Evolutionary conservation across 2,329 filamentous ascomycete genomes (phyloP).

Genomic region (Cladosporium sp.): DNA sequence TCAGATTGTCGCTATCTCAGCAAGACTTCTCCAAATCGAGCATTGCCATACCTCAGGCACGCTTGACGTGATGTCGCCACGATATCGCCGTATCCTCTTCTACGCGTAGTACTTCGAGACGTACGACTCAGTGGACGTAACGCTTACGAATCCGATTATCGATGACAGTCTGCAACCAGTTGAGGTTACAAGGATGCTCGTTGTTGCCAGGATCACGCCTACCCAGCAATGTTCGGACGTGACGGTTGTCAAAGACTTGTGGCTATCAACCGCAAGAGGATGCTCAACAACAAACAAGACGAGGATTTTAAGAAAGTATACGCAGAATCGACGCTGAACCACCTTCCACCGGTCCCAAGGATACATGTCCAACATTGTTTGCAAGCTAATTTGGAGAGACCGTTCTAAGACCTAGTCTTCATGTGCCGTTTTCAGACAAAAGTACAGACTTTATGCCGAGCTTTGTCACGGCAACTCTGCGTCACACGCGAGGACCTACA

Average conservation of each 20-base stretch:
- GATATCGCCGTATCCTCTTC: slow-evolving; percentile 8
- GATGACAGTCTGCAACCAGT: neutral
- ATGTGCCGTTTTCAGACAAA: neutral
- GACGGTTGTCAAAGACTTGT: slow-evolving; percentile 4
- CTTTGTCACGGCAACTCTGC: neutral
- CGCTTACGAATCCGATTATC: slow-evolving; percentile 1
- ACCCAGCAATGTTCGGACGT: neutral
- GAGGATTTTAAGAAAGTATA: slow-evolving; percentile 1
- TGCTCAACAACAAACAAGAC: slow-evolving; percentile 1
- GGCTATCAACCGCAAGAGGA: slow-evolving; percentile 1
- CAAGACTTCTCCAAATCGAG: slow-evolving; percentile 1
- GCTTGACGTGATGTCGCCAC: too few relatives aligned
- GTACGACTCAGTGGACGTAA: slow-evolving; percentile 5
- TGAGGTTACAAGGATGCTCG: slow-evolving; percentile 2
- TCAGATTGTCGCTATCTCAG: neutral
- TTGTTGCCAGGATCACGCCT: slow-evolving; percentile 7
- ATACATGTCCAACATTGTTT: neutral
- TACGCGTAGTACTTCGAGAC: neutral
- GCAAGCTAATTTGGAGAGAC: slow-evolving; percentile 3
- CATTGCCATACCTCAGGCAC: slow-evolving; percentile 8
- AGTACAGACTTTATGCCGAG: neutral
- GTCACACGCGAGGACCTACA: slow-evolving; percentile 3
- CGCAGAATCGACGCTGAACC: neutral
- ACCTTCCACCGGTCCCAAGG: neutral
- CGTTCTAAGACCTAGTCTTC: slow-evolving; percentile 2